A percentile compares a stretch with the other conserved stretches of the same genome.
Evolutionary conservation across 192 early-diverging fungal genomes (phyloP).

Genomic region (Dissophora ornata): DNA sequence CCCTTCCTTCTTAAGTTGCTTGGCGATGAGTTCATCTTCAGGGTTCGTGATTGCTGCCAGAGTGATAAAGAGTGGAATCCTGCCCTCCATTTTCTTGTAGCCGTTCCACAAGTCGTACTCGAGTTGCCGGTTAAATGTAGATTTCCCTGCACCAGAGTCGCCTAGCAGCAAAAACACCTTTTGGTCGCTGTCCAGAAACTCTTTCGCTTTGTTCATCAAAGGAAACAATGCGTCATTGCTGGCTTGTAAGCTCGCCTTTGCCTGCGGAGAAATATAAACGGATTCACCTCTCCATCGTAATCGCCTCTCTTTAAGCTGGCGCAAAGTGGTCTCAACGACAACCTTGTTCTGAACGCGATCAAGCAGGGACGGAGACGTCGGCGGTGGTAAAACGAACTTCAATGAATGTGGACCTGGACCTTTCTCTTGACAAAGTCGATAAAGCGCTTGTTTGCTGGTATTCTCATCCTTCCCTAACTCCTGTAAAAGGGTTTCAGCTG

Average conservation of each 20-base stretch:
- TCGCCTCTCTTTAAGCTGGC: neutral
- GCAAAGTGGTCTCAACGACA: neutral
- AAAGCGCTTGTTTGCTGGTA: neutral
- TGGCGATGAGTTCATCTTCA: slow-evolving; percentile 5
- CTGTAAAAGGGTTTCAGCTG: neutral
- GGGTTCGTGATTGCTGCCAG: slow-evolving; percentile 9
- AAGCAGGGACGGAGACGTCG: slow-evolving; percentile 1
- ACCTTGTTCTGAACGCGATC: slow-evolving; percentile 6
- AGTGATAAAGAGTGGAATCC: slow-evolving; percentile 19
- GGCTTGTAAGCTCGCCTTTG: slow-evolving; percentile 4
- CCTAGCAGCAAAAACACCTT: slow-evolving; percentile 25
- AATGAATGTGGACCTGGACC: neutral
- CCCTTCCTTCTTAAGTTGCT: neutral
- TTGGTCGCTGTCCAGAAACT: slow-evolving; percentile 15
- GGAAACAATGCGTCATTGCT: neutral
- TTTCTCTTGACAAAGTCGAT: neutral
- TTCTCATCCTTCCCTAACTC: neutral
- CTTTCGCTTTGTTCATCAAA: slow-evolving; percentile 10
- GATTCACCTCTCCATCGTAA: neutral
- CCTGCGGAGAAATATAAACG: slow-evolving; percentile 29
- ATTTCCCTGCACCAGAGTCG: slow-evolving; percentile 34
- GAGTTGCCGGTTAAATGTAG: slow-evolving; percentile 15
- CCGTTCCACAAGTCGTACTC: slow-evolving; percentile 1
- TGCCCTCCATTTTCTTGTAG: neutral
- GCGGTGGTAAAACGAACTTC: neutral